Evolutionary conservation across 108 stramenopile genomes (phyloP), one percentile per base, ranked within the genome.

Genomic region (Seminavis robusta): DNA sequence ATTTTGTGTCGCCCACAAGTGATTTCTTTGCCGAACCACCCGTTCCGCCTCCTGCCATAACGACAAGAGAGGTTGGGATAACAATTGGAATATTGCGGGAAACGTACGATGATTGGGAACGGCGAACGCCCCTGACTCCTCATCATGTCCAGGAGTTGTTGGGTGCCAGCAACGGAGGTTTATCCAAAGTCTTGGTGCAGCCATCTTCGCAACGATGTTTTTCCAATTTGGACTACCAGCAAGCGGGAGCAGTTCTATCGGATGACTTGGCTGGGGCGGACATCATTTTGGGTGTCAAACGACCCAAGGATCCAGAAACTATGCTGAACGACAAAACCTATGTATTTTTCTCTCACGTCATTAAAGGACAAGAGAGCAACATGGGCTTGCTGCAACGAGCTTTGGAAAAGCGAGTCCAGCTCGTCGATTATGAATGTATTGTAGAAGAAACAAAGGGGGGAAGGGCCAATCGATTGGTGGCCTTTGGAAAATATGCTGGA

Each of bases 401-500:
- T 56, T 67, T 88, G 0, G 66, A 74, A 32, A 70, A 80, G 37
- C 65, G 77, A 3, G 77, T 88, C 23, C 85, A 88, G 52, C 63
- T 95, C 21, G 62, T 90, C 32, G 94, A 92, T 62, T 92, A 90
- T 54, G 94, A 95, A 61, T 81, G 80, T 25, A 91, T 94, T 50
- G 50, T 63, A 5, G 63, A 69, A 33, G 60, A 24, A 6, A 64
- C 71, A 10, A 49, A 58, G 0, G 51, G 50, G 30, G 44, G 60
- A 31, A 71, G 70, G 32, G 74, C 61, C 29, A 52, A 76, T 49
- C 83, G 90, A n/a, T 49, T 80, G 9, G 88, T 95, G 37, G 84
- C 86, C n/a, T 95, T 95, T 62, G 94, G 94, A n/a, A 56, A 73
- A 37, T 95, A 70, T 60, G 94, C 90, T 1, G 94, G 94, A n/a